phyloP scores from a whole-genome alignment of 345 rosid genomes.

The Limnanthes douglasii region DNA sequence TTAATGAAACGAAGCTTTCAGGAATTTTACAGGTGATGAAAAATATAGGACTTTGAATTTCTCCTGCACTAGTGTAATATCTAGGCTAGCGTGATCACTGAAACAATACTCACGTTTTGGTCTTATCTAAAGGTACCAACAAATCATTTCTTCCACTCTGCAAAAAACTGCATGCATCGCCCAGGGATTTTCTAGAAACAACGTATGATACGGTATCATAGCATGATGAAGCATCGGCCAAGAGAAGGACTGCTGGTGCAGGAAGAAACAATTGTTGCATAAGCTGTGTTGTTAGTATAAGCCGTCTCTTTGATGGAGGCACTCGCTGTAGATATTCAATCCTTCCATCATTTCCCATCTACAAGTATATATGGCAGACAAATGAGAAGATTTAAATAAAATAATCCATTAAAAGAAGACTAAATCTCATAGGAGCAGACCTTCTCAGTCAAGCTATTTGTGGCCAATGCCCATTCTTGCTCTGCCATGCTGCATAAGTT shows the following conservation, averaged over 20 bases:
- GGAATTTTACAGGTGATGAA: conserved; percentile 1
- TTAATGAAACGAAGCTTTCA: conserved; percentile 4
- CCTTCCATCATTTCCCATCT: conserved; percentile 31
- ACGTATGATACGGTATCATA: conserved; percentile 25
- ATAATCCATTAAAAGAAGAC: background rate
- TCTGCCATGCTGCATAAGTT: conserved; percentile 38
- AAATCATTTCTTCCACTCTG: conserved; percentile 9
- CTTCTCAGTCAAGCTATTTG: conserved; percentile 52
- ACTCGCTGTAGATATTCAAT: conserved; percentile 20
- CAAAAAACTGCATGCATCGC: conserved; percentile 36
- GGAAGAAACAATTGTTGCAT: conserved; percentile 50
- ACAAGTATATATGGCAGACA: conserved; percentile 8
- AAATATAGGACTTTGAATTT: background rate
- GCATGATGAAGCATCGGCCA: conserved; percentile 23
- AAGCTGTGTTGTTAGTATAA: conserved; percentile 43
- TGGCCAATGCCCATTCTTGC: conserved; percentile 42
- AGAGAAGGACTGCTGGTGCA: conserved; percentile 28
- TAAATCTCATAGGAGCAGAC: conserved; percentile 14
- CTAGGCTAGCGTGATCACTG: too few species aligned
- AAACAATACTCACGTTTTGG: conserved; percentile 20
- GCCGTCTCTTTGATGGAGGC: conserved; percentile 48
- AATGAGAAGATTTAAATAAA: conserved; percentile 2
- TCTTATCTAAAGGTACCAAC: conserved; percentile 6
- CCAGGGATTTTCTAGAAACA: conserved; percentile 34
- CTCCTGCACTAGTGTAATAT: background rate